Evolutionary conservation across 148 eudicot genomes (phyloP).

Genomic region (Beta vulgaris): DNA sequence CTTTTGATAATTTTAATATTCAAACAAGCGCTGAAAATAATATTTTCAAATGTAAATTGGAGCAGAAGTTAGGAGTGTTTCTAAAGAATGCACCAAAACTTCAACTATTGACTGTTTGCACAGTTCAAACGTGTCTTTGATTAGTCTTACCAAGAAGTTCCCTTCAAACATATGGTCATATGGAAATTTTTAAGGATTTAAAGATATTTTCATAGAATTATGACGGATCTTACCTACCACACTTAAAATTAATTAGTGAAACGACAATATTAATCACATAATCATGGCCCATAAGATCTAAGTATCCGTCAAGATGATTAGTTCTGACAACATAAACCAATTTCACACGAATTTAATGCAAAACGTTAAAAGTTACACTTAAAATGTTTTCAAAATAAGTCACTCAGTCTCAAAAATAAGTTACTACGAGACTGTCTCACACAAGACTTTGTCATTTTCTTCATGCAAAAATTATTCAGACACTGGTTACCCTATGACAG

Average conservation of each 20-base stretch:
- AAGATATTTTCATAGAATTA: background rate
- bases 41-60: background rate
- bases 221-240: background rate
- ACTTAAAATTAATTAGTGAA: background rate
- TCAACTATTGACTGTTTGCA: constrained; percentile 6
- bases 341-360: no score
- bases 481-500: background rate
- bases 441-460: no score
- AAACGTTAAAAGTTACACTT: no score
- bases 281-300: background rate
- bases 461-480: no score
- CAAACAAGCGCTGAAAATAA: no score
- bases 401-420: no score
- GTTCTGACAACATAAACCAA: background rate
- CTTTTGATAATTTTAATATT: background rate
- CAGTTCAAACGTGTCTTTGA: background rate
- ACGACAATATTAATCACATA: background rate
- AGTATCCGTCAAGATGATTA: background rate
- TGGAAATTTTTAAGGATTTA: background rate
- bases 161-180: background rate
- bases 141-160: background rate
- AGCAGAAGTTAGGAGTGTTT: no score
- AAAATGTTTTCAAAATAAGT: no score
- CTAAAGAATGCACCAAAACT: background rate
- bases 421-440: no score